phyloP scores from a whole-genome alignment of 345 rosid species.

The Brassica rapa region DNA sequence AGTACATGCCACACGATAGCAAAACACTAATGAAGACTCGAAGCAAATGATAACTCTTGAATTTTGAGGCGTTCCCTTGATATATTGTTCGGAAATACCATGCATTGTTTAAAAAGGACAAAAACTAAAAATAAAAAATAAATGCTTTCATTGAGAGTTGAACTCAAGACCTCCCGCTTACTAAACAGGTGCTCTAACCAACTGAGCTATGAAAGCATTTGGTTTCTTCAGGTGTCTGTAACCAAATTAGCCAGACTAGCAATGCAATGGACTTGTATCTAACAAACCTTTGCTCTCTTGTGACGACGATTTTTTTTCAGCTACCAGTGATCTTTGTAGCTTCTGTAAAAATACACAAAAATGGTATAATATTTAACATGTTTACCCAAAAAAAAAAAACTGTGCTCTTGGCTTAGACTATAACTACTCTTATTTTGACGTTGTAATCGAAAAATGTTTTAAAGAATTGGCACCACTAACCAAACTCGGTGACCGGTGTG shows the following conservation, averaged over 20 bases:
- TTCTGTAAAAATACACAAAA: no score
- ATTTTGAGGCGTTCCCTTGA: background rate
- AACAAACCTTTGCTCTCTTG: background rate
- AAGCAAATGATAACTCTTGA: background rate
- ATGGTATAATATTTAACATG: no score
- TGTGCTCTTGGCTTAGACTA: no score
- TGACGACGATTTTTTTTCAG: no score
- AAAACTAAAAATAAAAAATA: background rate
- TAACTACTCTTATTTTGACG: background rate
- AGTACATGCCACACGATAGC: background rate
- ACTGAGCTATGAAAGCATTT: slow-evolving; percentile 75
- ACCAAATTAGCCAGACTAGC: no score
- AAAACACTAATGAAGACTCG: background rate
- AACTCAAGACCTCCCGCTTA: slow-evolving; percentile 99
- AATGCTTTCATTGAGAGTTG: slow-evolving; percentile 70
- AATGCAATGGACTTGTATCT: no score
- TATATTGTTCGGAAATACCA: background rate
- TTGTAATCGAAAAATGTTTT: no score
- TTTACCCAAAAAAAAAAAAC: no score
- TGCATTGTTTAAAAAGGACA: background rate
- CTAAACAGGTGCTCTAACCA: slow-evolving; percentile 96
- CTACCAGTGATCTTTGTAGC: no score
- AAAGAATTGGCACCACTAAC: no score
- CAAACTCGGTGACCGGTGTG: no score
- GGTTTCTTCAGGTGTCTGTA: background rate